Evolutionary conservation across 306 rosid genomes (phyloP), one percentile per base, ranked within the genome.

Genomic region (Vigna angularis): DNA sequence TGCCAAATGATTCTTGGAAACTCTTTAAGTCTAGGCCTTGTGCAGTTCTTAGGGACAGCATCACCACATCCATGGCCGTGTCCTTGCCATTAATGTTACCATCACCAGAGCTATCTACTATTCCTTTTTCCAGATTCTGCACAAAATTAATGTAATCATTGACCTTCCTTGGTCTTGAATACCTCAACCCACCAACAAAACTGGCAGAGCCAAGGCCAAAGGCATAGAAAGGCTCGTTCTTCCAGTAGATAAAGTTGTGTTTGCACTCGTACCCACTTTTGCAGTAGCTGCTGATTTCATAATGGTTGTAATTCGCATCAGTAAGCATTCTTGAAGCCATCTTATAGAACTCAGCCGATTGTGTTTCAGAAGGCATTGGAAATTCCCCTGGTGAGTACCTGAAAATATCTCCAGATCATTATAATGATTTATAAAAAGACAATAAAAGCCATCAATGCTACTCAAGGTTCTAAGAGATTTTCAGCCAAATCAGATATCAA

Each of bases 161-260:
- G 89, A 93, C 38, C 80, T 77, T 88, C 74, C 85, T 89, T 0
- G 97, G 99, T 72, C 99, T 91, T 15, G 97, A 89, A 86, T 90
- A 93, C 78, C 98, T 86, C 79, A 90, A 52, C 34, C 98, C 94
- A 10, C 87, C 91, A 24, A 93, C 74, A 70, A 87, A 89, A 85
- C 98, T 91, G 34, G 99, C 85, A 66, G 99, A 86, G 77, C 97
- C 98, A 1, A 96, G 96, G 85, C 98, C 98, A 48, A 91, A 91
- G 58, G 81, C 96, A 79, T 96, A 90, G 88, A 93, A 91, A 36
- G 97, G 96, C 17, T 78, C 80, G 91, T 96, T 91, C 88, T 87
- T 88, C 99, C 99, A 96, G 52, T 91, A 96, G n/a, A 83, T 83
- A 13, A n/a, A 82, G 64, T 96, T 91, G 87, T 96, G 99, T 73